A percentile compares a stretch with the other conserved stretches of the same genome.
Conservation (phyloP, 495 filamentous ascomycete species). For the Penicillium robsamsonii region DNA sequence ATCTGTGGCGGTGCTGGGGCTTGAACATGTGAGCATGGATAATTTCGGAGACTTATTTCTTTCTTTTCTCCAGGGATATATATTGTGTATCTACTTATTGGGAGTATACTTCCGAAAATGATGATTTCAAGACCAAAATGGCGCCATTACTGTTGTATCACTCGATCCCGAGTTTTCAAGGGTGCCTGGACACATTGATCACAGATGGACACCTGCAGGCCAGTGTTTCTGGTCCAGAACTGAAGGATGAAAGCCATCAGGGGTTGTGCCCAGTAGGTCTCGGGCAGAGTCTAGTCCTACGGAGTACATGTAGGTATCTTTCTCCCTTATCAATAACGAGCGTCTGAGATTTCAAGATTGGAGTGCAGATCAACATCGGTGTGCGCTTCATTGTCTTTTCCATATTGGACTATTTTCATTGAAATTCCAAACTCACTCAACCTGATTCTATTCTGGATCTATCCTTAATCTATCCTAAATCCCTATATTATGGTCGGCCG, state of each 20-base stretch:
- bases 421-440: background rate
- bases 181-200: background rate
- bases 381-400: background rate
- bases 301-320: background rate
- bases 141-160: constrained; percentile 17
- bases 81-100: background rate
- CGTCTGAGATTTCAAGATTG: background rate
- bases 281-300: background rate
- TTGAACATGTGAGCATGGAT: background rate
- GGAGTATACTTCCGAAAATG: background rate
- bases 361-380: constrained; percentile 8
- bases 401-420: background rate
- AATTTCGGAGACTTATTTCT: background rate
- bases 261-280: background rate
- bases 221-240: background rate
- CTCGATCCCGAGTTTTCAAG: background rate
- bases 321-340: background rate
- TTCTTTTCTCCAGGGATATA: background rate
- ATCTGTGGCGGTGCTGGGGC: constrained; percentile 21
- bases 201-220: constrained; percentile 11
- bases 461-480: background rate
- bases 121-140: constrained; percentile 5
- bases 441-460: background rate
- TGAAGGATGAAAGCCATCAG: constrained; percentile 7
- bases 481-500: constrained; percentile 14